Evolutionary conservation across 352 stramenopile species (phyloP).

Genomic region (Phytophthora melonis): DNA sequence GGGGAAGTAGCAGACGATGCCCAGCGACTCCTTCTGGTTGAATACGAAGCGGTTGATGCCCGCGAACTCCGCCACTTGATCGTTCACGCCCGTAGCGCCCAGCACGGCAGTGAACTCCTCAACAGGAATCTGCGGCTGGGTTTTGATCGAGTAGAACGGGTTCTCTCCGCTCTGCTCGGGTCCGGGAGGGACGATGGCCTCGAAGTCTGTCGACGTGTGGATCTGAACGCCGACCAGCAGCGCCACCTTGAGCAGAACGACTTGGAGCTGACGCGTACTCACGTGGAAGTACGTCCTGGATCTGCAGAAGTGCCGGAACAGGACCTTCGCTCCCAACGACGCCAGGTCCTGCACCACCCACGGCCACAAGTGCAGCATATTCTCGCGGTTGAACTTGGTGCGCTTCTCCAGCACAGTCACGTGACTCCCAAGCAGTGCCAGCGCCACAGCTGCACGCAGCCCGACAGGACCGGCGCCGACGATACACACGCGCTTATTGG

Average conservation of each 20-base stretch:
- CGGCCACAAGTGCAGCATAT: slow-evolving; percentile 84
- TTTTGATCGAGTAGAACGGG: slow-evolving; percentile 66
- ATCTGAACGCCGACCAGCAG: slow-evolving; percentile 66
- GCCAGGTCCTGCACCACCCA: slow-evolving; percentile 86
- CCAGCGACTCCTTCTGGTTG: slow-evolving; percentile 73
- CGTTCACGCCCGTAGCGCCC: slow-evolving; percentile 63
- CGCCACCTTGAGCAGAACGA: slow-evolving; percentile 77
- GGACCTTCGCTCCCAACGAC: slow-evolving; percentile 71
- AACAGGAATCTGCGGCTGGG: slow-evolving; percentile 71
- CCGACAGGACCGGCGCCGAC: slow-evolving; percentile 75
- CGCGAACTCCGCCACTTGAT: slow-evolving; percentile 57
- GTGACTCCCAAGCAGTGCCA: slow-evolving; percentile 66
- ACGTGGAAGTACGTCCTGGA: slow-evolving; percentile 81
- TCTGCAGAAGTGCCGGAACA: slow-evolving; percentile 71
- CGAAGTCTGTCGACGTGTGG: slow-evolving; percentile 57
- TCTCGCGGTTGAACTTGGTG: slow-evolving; percentile 76
- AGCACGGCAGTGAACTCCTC: slow-evolving; percentile 70
- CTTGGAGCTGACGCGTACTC: slow-evolving; percentile 81
- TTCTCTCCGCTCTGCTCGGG: slow-evolving; percentile 47
- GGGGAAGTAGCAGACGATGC: slow-evolving; percentile 82
- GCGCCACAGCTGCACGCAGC: slow-evolving; percentile 69
- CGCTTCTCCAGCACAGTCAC: slow-evolving; percentile 83
- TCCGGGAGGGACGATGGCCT: slow-evolving; percentile 42
- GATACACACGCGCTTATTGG: slow-evolving; percentile 65
- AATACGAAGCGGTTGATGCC: slow-evolving; percentile 80